Conservation (phyloP, 2,329 filamentous ascomycete species). For the Epichloe brachyelytri region DNA sequence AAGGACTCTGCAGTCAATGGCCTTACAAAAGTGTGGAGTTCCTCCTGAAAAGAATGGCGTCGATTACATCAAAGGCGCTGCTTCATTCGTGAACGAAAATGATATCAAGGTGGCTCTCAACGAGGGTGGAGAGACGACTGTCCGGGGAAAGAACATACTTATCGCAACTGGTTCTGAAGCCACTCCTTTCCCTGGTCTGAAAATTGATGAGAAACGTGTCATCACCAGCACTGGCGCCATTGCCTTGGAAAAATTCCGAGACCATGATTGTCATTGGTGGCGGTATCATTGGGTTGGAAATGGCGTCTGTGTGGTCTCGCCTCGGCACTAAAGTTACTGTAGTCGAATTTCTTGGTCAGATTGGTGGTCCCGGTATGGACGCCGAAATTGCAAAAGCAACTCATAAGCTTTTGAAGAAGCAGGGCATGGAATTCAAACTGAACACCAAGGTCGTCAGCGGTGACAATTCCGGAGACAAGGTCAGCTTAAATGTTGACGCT, state of each 20-base stretch:
- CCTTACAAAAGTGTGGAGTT: conserved; percentile 95
- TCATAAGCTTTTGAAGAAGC: conserved; percentile 89
- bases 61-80: conserved; percentile 92
- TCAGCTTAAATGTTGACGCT: conserved; percentile 78
- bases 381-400: conserved; percentile 78
- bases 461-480: conserved; percentile 61
- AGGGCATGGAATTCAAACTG: conserved; percentile 97
- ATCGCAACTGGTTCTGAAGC: conserved; percentile 94
- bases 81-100: conserved; percentile 76
- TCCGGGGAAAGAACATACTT: conserved; percentile 92
- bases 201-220: conserved; percentile 95
- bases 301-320: conserved; percentile 95
- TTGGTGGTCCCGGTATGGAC: conserved; percentile 97
- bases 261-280: conserved; percentile 96
- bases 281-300: conserved; percentile 97
- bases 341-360: conserved; percentile 91
- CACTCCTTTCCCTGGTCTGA: conserved; percentile 89
- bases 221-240: conserved; percentile 94
- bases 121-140: conserved; percentile 79
- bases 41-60: conserved; percentile 98
- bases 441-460: conserved; percentile 88
- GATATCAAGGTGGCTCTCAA: conserved; percentile 82
- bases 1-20: conserved; percentile 85
- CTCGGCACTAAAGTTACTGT: conserved; percentile 91
- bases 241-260: conserved; percentile 84